Conservation (phyloP, 805 yeast genomes). For the Ogataea ramenticola region DNA sequence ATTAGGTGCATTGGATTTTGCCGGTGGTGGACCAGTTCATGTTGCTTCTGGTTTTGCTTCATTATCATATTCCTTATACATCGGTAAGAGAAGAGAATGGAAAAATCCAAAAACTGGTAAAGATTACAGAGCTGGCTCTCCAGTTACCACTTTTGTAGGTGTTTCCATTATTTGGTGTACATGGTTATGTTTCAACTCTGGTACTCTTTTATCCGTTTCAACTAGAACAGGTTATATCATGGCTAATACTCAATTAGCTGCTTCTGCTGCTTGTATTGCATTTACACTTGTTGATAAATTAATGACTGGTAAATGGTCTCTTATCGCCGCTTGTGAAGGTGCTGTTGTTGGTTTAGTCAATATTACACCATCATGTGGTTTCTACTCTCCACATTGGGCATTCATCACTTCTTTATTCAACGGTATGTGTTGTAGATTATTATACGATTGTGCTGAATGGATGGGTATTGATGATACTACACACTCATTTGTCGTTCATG, state of each 20-base stretch:
- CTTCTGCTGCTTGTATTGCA: conserved; percentile 37
- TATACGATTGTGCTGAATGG: conserved; percentile 30
- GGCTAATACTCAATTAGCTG: conserved; percentile 44
- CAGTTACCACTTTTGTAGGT: conserved; percentile 33
- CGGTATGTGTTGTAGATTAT: conserved; percentile 30
- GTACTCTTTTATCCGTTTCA: conserved; percentile 33
- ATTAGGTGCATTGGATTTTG: conserved; percentile 39
- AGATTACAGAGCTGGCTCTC: conserved; percentile 28
- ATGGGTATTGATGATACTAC: conserved; percentile 39
- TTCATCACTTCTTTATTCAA: conserved; percentile 34
- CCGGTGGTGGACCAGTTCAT: conserved; percentile 46
- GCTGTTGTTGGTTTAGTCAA: conserved; percentile 38
- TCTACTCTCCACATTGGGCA: conserved; percentile 40
- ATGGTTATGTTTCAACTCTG: conserved; percentile 44
- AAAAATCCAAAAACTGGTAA: conserved; percentile 17
- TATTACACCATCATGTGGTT: conserved; percentile 41
- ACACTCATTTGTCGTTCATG: conserved; percentile 38
- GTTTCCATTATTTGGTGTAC: conserved; percentile 40
- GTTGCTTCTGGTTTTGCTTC: conserved; percentile 37
- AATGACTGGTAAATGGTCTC: conserved; percentile 32
- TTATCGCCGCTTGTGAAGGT: conserved; percentile 38
- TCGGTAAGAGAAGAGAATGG: conserved; percentile 36
- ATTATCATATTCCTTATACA: conserved; percentile 32
- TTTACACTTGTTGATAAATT: conserved; percentile 37
- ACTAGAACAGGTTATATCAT: conserved; percentile 38